Evolutionary conservation across 192 early-diverging fungal species (phyloP), one percentile per base, ranked within the genome.

Genomic region (Coemansia sp.): DNA sequence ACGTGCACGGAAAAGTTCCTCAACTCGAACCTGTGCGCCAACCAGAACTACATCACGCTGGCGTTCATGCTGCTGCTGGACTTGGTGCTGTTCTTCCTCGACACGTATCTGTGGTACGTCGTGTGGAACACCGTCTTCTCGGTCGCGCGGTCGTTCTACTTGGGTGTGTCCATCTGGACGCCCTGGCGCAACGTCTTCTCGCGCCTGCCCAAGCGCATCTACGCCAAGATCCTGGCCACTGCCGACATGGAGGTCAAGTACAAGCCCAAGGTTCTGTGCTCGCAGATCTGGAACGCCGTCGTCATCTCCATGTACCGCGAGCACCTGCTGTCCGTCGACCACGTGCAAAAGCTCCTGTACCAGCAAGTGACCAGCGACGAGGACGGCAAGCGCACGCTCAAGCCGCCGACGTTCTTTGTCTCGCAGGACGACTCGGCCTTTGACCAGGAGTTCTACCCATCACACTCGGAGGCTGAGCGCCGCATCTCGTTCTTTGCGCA

Each of bases 21-120:
- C 22, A 84, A 84, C 11, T 69, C 70, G 10, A 62, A 71, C 6
- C 75, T 94, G 31, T 94, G 91, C 74, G 62, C 70, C 19, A 84
- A 89, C 59, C 88, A 91, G 83, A 87, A 89, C 62, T 68, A 76
- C 39, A 88, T 93, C 31, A 90, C 89, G 3, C 81, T 93, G 24
- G 84, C 84, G 1, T 79, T 92, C 41, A 92, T 93, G 89, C 87
- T 93, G 74, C 65, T 91, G 58, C 86, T 91, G 24, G 88, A 91
- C 56, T 65, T 93, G 49, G 80, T 89, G 11, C 86, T 94, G 14
- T 93, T 89, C 71, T 94, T 94, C 68, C 70, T 93, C 43, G 92
- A 93, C 60, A 94, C 93, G 0, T 94, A 94, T 64, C 83, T 94
- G 64, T 94, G 93, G 92, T 94, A 92, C 61, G 89, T 93, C 25